Conservation (phyloP, 2,329 filamentous ascomycete species). For the Mariannaea elegans region DNA sequence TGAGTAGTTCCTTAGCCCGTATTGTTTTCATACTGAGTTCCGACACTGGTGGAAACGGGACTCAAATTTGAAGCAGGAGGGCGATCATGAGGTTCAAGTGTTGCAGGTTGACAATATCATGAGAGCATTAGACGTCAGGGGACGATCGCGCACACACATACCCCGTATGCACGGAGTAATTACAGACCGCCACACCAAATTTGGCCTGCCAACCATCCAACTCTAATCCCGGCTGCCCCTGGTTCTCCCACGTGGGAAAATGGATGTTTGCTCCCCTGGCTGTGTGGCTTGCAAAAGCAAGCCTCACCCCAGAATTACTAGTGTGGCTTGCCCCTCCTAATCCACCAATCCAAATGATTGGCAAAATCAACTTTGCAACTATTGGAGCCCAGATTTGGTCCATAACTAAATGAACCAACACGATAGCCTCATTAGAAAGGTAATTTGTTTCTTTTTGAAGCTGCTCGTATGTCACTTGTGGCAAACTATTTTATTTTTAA, state of each 20-base stretch:
- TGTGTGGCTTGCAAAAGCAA: conserved; percentile 9
- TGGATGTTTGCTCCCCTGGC: neutral
- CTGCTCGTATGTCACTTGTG: too few species aligned
- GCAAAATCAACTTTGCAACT: neutral
- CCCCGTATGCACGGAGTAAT: too few species aligned
- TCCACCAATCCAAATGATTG: neutral
- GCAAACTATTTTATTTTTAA: neutral
- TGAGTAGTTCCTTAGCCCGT: conserved; percentile 7
- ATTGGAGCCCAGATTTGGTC: conserved; percentile 4
- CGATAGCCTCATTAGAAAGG: neutral
- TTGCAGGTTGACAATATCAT: conserved; percentile 1
- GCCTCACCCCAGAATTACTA: neutral
- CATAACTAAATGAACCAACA: neutral
- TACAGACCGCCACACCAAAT: neutral
- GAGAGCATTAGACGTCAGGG: too few species aligned
- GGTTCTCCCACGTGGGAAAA: conserved; percentile 18
- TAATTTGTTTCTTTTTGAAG: too few species aligned
- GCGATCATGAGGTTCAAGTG: neutral
- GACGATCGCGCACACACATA: too few species aligned
- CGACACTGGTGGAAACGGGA: neutral
- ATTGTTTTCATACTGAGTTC: neutral
- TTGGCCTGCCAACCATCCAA: conserved; percentile 3
- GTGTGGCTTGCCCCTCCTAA: conserved; percentile 11
- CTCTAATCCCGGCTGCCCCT: conserved; percentile 10
- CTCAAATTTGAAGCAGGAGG: neutral